Evolutionary conservation across 768 basidiomycete genomes (phyloP).

Genomic region (Amanita brunnescens): DNA sequence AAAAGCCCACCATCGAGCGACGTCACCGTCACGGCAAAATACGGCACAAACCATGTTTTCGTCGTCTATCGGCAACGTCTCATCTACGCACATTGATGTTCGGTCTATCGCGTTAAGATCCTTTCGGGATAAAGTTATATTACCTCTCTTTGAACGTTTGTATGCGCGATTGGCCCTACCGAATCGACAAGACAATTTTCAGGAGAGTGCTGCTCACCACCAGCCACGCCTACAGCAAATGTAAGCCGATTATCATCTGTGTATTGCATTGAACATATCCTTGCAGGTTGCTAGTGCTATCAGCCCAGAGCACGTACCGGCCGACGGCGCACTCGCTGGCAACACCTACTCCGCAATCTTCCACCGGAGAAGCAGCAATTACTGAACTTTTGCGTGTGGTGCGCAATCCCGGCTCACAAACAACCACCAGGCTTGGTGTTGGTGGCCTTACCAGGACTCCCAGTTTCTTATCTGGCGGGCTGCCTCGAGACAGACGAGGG

Average conservation of each 20-base stretch:
- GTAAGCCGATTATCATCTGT: slow-evolving; percentile 28
- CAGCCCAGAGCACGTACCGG: slow-evolving; percentile 57
- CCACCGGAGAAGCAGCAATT: slow-evolving; percentile 59
- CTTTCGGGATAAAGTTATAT: slow-evolving; percentile 73
- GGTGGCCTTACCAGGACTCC: slow-evolving; percentile 33
- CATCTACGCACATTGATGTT: slow-evolving; percentile 62
- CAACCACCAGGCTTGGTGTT: slow-evolving; percentile 10
- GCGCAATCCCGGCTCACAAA: slow-evolving; percentile 41
- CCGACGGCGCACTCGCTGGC: slow-evolving; percentile 54
- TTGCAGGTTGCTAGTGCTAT: slow-evolving; percentile 63
- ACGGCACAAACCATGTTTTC: slow-evolving; percentile 32
- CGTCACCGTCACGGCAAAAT: slow-evolving; percentile 41
- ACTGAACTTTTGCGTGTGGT: slow-evolving; percentile 56
- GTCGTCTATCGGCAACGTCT: slow-evolving; percentile 22
- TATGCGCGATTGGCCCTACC: slow-evolving; percentile 46
- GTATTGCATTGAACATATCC: background rate
- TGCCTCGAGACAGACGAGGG: slow-evolving; percentile 72
- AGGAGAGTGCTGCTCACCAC: slow-evolving; percentile 47
- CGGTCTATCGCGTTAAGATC: slow-evolving; percentile 70
- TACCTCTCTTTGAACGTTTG: slow-evolving; percentile 52
- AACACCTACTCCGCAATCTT: slow-evolving; percentile 44
- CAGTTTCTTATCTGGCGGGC: slow-evolving; percentile 63
- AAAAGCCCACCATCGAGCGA: slow-evolving; percentile 43
- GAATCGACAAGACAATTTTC: slow-evolving; percentile 46
- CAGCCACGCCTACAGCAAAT: slow-evolving; percentile 76